A percentile compares a stretch with the other conserved stretches of the same genome.
Conservation (phyloP, 352 stramenopile species). For the Phytophthora melonis region DNA sequence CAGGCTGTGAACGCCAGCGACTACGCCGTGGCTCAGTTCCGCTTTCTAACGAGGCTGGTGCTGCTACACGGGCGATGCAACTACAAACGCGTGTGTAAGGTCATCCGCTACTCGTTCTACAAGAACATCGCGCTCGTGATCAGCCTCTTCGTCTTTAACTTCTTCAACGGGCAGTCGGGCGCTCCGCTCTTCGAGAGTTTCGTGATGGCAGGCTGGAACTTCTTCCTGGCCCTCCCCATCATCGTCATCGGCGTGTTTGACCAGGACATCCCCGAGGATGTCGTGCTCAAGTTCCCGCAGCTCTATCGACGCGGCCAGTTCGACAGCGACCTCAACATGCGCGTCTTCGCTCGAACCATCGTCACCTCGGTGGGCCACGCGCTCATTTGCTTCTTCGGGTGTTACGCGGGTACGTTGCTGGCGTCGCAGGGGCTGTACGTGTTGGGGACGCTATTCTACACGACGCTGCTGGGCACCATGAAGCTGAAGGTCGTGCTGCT, state of each 20-base stretch:
- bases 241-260: conserved; percentile 82
- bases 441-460: conserved; percentile 74
- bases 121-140: conserved; percentile 98
- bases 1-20: conserved; percentile 97
- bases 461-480: conserved; percentile 70
- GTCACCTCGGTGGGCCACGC: conserved; percentile 60
- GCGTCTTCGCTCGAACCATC: conserved; percentile 63
- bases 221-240: conserved; percentile 93
- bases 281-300: conserved; percentile 60
- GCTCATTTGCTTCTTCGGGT: conserved; percentile 65
- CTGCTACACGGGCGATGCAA: conserved; percentile 97
- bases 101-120: conserved; percentile 98
- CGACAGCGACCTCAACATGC: conserved; percentile 74
- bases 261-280: conserved; percentile 62
- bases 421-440: conserved; percentile 52
- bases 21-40: conserved; percentile 96
- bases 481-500: conserved; percentile 77
- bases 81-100: conserved; percentile 95
- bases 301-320: conserved; percentile 58
- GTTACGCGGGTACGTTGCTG: conserved; percentile 44
- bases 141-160: conserved; percentile 92
- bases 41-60: conserved; percentile 93
- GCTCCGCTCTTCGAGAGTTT: conserved; percentile 83
- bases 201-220: conserved; percentile 83
- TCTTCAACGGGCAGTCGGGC: conserved; percentile 94